Percentiles rank a stretch among this genome's conserved stretches.
These are phyloP conservation scores for Solanum virginianum DNA, from an alignment of 257 asterid species.

Conservation along the genomic window DNA sequence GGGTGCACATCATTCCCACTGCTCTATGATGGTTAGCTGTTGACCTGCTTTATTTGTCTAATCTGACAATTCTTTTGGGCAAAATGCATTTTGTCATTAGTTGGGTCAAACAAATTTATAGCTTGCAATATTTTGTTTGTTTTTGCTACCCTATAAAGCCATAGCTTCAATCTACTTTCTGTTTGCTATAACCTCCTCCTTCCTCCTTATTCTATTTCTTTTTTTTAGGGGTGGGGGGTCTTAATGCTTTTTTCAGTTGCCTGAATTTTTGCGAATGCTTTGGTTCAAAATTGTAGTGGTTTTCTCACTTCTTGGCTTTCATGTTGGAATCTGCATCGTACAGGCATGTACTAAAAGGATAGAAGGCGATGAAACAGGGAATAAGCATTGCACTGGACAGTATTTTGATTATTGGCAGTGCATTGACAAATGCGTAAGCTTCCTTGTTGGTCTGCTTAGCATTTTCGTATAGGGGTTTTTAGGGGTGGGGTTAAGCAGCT, in stretches of 20 bases:
- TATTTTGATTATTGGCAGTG: slow-evolving; percentile 27
- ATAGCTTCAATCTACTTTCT: neutral
- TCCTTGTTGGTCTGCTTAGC: neutral
- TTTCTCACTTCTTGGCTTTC: neutral
- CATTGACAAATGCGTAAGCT: slow-evolving; percentile 19
- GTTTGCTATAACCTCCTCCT: neutral
- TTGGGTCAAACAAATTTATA: neutral
- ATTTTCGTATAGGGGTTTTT: neutral
- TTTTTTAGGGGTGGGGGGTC: neutral
- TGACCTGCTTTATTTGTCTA: neutral
- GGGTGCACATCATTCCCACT: neutral
- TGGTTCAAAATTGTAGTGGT: neutral
- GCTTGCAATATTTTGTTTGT: neutral
- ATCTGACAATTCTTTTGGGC: neutral
- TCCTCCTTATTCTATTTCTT: neutral
- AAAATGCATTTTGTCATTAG: neutral
- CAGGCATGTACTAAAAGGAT: slow-evolving; percentile 60
- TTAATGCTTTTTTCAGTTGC: neutral
- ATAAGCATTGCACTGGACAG: slow-evolving; percentile 30
- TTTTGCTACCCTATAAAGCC: neutral
- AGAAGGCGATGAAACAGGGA: slow-evolving; percentile 19
- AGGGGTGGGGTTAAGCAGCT: neutral
- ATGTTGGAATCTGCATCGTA: neutral
- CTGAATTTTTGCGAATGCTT: neutral
- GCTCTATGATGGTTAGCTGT: neutral